phyloP scores from a whole-genome alignment of 2,329 filamentous ascomycete genomes.

The Colletotrichum godetiae region DNA sequence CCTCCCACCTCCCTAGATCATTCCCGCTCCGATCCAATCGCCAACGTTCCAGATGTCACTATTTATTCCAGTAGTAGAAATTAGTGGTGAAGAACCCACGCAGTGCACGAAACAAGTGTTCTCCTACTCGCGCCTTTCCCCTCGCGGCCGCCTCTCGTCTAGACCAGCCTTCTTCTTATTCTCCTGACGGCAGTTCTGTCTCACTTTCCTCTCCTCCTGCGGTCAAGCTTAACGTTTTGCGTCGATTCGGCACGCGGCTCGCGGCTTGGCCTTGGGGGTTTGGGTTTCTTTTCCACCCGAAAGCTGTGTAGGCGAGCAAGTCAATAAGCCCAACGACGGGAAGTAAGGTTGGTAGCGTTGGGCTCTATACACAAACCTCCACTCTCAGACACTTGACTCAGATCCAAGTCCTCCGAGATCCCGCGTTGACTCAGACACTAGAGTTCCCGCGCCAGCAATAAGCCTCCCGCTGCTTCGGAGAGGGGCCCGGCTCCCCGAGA shows the following conservation, averaged over 20 bases:
- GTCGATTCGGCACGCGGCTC: background rate
- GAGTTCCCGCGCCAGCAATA: background rate
- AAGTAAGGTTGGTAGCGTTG: background rate
- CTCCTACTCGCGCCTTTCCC: background rate
- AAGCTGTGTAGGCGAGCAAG: background rate
- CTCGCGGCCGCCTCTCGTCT: background rate
- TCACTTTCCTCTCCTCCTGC: background rate
- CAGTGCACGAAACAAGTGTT: background rate
- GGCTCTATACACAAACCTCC: background rate
- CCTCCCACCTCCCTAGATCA: background rate
- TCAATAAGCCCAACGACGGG: background rate
- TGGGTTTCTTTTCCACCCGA: background rate
- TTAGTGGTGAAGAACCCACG: no score
- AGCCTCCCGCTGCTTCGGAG: background rate
- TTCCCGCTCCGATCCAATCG: background rate
- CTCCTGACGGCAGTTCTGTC: background rate
- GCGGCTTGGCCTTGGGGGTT: background rate
- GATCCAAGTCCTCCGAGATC: background rate
- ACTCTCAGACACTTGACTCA: background rate
- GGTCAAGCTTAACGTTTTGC: background rate
- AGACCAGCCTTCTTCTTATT: no score
- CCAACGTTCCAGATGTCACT: background rate
- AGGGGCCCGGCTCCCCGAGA: background rate
- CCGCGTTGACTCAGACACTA: background rate
- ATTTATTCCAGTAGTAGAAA: no score